phyloP scores from a whole-genome alignment of 768 basidiomycete genomes.

The Panus rudis region DNA sequence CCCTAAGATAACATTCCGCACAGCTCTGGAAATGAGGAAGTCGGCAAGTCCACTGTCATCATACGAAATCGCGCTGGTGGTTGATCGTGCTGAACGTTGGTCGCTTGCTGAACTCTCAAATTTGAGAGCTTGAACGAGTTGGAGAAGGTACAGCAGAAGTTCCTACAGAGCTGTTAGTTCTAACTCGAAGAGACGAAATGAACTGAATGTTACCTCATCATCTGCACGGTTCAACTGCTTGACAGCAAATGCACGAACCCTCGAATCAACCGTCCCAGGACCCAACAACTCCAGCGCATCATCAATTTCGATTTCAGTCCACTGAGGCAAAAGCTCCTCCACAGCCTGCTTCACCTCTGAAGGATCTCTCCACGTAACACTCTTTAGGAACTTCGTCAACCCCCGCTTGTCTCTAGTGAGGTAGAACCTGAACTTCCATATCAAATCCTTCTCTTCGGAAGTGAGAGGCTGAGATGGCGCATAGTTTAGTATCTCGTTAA shows the following conservation, averaged over 20 bases:
- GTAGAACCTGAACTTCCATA: constrained; percentile 99
- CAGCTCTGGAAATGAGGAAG: constrained; percentile 82
- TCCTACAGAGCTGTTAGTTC: constrained; percentile 50
- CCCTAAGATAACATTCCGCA: constrained; percentile 76
- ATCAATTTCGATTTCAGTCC: constrained; percentile 96
- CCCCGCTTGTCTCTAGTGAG: constrained; percentile 87
- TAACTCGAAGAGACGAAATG: neutral
- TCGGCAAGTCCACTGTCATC: constrained; percentile 92
- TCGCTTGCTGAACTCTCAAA: constrained; percentile 84
- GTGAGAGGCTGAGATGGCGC: constrained; percentile 83
- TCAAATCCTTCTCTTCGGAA: constrained; percentile 89
- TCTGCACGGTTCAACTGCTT: constrained; percentile 86
- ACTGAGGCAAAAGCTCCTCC: constrained; percentile 88
- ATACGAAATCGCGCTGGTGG: constrained; percentile 70
- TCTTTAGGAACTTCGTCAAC: constrained; percentile 95
- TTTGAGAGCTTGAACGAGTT: constrained; percentile 95
- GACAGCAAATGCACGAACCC: constrained; percentile 92
- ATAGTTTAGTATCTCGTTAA: constrained; percentile 83
- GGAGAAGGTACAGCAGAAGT: constrained; percentile 83
- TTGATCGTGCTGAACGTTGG: constrained; percentile 66
- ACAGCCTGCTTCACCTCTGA: constrained; percentile 98
- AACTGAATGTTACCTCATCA: constrained; percentile 67
- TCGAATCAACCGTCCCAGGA: constrained; percentile 81
- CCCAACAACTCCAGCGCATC: constrained; percentile 94
- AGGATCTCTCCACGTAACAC: constrained; percentile 94